Conservation (phyloP, 768 basidiomycete genomes). For the Antrodiella citrinella region DNA sequence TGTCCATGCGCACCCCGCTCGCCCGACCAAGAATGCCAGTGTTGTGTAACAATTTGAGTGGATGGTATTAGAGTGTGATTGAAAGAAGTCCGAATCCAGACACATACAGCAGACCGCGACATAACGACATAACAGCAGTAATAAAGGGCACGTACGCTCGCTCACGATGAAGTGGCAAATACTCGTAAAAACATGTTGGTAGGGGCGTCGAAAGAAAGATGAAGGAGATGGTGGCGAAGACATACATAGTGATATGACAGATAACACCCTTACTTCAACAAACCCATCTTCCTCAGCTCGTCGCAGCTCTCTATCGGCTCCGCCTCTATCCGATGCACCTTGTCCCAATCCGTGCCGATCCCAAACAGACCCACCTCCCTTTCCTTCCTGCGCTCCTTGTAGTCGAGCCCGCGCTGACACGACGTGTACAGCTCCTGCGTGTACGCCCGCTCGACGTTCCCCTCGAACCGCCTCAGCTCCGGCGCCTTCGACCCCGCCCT, state of each 20-base stretch:
- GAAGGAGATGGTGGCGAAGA: neutral
- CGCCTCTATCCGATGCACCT: constrained; percentile 63
- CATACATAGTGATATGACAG: neutral
- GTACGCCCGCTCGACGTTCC: constrained; percentile 65
- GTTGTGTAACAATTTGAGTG: neutral
- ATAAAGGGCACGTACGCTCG: too few relatives aligned
- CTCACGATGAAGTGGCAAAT: too few relatives aligned
- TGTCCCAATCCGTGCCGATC: constrained; percentile 87
- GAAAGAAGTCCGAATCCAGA: neutral
- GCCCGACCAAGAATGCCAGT: too few relatives aligned
- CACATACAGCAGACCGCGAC: neutral
- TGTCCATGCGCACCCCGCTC: too few relatives aligned
- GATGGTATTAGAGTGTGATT: neutral
- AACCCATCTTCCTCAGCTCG: constrained; percentile 55
- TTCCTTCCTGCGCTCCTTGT: constrained; percentile 63
- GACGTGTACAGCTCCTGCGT: constrained; percentile 59
- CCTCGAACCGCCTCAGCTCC: constrained; percentile 61
- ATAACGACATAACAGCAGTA: too few relatives aligned
- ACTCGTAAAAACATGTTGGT: too few relatives aligned
- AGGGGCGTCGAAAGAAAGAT: neutral
- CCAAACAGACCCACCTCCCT: constrained; percentile 84
- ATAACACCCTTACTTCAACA: constrained; percentile 28
- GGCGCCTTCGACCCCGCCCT: constrained; percentile 18
- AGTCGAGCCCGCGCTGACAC: constrained; percentile 65
- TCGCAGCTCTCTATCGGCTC: constrained; percentile 76